Conservation (phyloP, 2,329 filamentous ascomycete genomes). For the Phoma herbarum region DNA sequence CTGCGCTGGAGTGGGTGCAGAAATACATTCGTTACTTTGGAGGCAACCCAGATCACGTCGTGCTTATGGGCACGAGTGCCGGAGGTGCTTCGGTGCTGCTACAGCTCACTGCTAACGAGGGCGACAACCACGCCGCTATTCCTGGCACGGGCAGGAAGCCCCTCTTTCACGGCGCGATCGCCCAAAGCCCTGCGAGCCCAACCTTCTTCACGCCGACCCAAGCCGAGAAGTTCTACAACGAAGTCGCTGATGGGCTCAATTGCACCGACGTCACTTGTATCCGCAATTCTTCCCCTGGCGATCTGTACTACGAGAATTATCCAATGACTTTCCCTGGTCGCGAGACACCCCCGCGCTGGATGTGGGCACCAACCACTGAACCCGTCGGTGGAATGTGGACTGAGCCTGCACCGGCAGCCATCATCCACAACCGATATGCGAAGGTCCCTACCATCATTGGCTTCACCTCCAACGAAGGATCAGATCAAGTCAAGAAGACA, state of each 20-base stretch:
- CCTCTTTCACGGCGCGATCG: conserved; percentile 46
- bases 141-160: conserved; percentile 40
- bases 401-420: conserved; percentile 38
- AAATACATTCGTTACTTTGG: conserved; percentile 57
- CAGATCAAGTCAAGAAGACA: conserved; percentile 51
- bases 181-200: conserved; percentile 43
- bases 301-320: conserved; percentile 47
- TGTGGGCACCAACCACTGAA: conserved; percentile 48
- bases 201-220: conserved; percentile 45
- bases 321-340: conserved; percentile 46
- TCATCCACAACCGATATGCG: conserved; percentile 39
- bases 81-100: conserved; percentile 44
- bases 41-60: conserved; percentile 57
- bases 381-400: conserved; percentile 43
- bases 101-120: conserved; percentile 43
- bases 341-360: conserved; percentile 45
- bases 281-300: conserved; percentile 37
- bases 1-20: conserved; percentile 53
- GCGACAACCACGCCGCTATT: conserved; percentile 38
- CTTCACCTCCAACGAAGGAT: conserved; percentile 51
- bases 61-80: conserved; percentile 54
- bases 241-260: conserved; percentile 43
- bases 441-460: conserved; percentile 46
- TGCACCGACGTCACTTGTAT: conserved; percentile 45
- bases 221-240: conserved; percentile 44